Percentiles rank a stretch among this genome's conserved stretches.
phyloP scores from a whole-genome alignment of 2,329 filamentous ascomycete species.

The Colletotrichum sp. region DNA sequence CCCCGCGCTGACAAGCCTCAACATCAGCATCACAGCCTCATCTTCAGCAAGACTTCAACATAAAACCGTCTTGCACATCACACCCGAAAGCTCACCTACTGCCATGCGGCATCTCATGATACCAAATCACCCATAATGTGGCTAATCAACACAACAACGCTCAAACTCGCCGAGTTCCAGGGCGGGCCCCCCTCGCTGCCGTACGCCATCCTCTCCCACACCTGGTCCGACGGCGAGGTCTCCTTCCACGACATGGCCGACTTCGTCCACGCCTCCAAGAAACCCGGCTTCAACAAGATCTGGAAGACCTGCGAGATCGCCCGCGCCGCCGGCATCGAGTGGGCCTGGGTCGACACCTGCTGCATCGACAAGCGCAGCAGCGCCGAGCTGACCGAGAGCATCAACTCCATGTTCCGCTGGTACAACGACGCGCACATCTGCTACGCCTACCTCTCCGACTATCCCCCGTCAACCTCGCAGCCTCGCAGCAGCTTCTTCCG shows the following conservation, averaged over 20 bases:
- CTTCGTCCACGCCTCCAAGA: background rate
- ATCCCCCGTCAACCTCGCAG: background rate
- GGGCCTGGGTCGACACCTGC: background rate
- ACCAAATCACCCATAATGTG: background rate
- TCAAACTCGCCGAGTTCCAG: background rate
- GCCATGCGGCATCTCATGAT: background rate
- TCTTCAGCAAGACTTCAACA: background rate
- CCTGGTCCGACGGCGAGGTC: conserved; percentile 31
- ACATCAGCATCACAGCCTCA: background rate
- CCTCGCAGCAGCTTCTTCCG: background rate
- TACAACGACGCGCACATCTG: conserved; percentile 31
- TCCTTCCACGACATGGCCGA: conserved; percentile 18
- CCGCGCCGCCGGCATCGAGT: background rate
- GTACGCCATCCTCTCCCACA: conserved; percentile 20
- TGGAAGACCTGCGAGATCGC: background rate
- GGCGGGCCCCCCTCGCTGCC: background rate
- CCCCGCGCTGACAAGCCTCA: background rate
- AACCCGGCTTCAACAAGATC: background rate
- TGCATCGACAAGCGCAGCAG: background rate
- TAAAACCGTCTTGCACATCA: background rate
- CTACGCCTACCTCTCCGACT: background rate
- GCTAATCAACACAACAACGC: background rate
- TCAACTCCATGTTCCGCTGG: conserved; percentile 30
- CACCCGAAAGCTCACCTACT: rapidly evolving
- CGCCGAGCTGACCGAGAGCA: conserved; percentile 25